phyloP scores from a whole-genome alignment of 2,329 filamentous ascomycete genomes.

The Cadophora luteo-olivacea region DNA sequence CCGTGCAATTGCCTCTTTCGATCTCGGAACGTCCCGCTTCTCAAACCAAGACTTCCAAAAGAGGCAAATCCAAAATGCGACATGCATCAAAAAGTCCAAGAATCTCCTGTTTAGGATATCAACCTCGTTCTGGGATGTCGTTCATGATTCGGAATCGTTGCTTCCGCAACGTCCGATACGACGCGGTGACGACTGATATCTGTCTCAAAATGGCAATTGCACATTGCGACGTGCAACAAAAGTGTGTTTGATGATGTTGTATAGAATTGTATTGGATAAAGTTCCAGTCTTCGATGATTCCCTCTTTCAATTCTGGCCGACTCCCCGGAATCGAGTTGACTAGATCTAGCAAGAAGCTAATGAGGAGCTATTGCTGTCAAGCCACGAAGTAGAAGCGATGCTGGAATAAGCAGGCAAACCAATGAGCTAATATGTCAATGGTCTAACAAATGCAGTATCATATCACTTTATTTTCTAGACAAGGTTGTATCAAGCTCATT shows the following conservation, averaged over 20 bases:
- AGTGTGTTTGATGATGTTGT: neutral
- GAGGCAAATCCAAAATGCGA: slow-evolving; percentile 14
- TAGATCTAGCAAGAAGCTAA: no score
- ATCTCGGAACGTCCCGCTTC: neutral
- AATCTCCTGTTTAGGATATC: neutral
- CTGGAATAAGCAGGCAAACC: no score
- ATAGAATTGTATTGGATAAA: neutral
- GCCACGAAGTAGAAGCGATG: no score
- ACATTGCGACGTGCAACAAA: slow-evolving; percentile 16
- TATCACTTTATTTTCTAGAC: no score
- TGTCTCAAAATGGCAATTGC: slow-evolving; percentile 9
- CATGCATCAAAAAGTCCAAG: slow-evolving; percentile 3
- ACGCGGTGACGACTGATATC: neutral
- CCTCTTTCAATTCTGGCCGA: neutral
- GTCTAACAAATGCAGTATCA: no score
- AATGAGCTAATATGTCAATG: no score
- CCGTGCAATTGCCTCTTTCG: slow-evolving; percentile 14
- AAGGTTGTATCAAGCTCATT: no score
- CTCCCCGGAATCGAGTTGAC: neutral
- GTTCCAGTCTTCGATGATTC: neutral
- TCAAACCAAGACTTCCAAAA: neutral
- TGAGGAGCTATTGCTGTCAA: no score
- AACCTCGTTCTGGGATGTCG: neutral
- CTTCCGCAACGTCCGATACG: neutral
- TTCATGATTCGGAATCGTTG: neutral